phyloP scores from a whole-genome alignment of 2,329 filamentous ascomycete genomes.

The Diaporthe vexans region DNA sequence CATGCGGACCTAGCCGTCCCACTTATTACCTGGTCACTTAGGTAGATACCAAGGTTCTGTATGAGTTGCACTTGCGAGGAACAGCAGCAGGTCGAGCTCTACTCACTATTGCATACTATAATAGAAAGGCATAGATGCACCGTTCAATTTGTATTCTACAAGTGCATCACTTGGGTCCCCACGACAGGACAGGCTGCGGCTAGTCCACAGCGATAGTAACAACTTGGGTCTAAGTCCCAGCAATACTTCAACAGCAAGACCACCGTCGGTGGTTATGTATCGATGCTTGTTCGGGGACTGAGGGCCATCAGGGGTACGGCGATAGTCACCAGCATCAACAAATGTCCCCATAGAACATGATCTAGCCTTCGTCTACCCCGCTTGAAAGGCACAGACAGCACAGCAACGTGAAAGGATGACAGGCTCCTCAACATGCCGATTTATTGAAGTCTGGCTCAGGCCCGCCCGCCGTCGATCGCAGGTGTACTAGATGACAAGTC shows the following conservation, averaged over 20 bases:
- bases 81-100: neutral
- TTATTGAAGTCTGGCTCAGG: constrained; percentile 33
- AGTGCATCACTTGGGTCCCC: neutral
- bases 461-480: constrained; percentile 13
- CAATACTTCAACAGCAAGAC: neutral
- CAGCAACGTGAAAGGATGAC: neutral
- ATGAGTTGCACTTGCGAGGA: neutral
- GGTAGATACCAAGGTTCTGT: no score
- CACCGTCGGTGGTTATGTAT: neutral
- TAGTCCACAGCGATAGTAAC: no score
- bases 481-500: constrained; percentile 27
- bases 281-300: no score
- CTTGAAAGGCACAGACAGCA: neutral
- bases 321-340: neutral
- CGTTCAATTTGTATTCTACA: no score
- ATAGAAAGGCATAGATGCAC: neutral
- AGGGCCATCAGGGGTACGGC: neutral
- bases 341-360: neutral
- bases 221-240: neutral
- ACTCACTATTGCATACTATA: neutral
- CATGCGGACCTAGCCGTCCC: no score
- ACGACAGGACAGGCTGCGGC: neutral
- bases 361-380: neutral
- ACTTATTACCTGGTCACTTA: neutral
- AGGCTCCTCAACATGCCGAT: constrained; percentile 30